Base-by-base conservation (phyloP, 2,329 filamentous ascomycete genomes). In the Zasmidium angulare region DNA sequence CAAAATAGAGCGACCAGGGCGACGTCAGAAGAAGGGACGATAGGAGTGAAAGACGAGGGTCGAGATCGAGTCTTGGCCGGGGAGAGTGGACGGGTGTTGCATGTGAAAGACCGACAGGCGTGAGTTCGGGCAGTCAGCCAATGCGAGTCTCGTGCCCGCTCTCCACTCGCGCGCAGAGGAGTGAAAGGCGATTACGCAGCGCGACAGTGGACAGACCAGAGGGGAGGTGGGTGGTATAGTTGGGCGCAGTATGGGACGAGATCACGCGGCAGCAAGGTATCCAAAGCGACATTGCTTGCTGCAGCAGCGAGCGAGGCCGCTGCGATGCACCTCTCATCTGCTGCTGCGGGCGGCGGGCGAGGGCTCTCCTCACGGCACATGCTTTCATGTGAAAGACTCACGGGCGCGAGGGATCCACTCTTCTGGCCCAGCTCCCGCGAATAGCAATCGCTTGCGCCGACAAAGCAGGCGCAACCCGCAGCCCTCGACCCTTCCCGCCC, bases 11-110 rank as follows among this genome's bases (percentile, higher is more conserved):
- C 22, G 40, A 40, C 20, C 19, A 47, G 9, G 52, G 20, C 36
- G 22, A 47, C 49, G 49, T 51, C 49, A 51, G 49, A 31, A 31
- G 49, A 24, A 51, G 26, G 49, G 24, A 29, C 31, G 21, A 20
- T 23, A 31, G 26, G 23, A 29, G 7, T 3, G 49, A 51, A 23
- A 26, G 23, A 51, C 36, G 36, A 19, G 3, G 36, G 36, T 43
- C 36, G 36, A 43, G 36, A 17, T 43, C 36, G 36, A 43, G 36
- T 7, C 36, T 19, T 43, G 36, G 36, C 36, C 36, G 36, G 36
- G 36, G 11, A 17, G 7, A 17, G 36, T 4, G 14, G 6, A n/a
- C n/a, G n/a, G 36, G 9, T 17, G 49, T 51, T 51, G 49, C 49
- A 51, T 51, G 49, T 51, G 49, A 51, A 51, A 26, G 49, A 43